Base-by-base conservation (phyloP, 208 protist genomes). In the Crithidia fasciculata region DNA sequence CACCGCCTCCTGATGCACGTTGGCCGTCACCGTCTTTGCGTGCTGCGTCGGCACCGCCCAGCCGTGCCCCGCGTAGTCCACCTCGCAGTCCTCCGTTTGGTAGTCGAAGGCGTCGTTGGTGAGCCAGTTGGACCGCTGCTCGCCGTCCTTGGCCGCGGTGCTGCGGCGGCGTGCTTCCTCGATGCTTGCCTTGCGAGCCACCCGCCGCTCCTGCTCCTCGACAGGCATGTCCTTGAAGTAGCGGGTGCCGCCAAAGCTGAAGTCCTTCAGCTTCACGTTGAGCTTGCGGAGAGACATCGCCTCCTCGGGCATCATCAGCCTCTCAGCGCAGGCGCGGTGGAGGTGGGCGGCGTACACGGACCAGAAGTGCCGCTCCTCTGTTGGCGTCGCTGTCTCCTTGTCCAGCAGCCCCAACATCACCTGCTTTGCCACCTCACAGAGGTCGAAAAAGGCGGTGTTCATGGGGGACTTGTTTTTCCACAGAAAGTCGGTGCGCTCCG, bases 251-350 rank as follows among this genome's bases (percentile, higher is more conserved):
- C 94, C 94, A 88, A 96, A 96, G 63, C 83, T 82, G 73, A 87
- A 97, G 76, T 97, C 94, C 72, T 95, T 96, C 49, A 97, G 63
- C 76, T 97, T 97, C 8, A 97, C 88, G 58, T 96, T 96, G 2
- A 97, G 78, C 64, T 97, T 97, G 19, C 64, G 76, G 63, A 97
- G 76, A 7, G 89, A 83, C 59, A 97, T 89, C 15, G 89, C 85
- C 10, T 87, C 82, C 5, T 18, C 28, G 9, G 88, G 90, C 85
- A 96, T 93, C 41, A 75, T 41, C 37, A 94, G 80, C 74, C 90
- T 84, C 18, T 80, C 67, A 16, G 70, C 59, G 66, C 82, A 92
- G 4, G 81, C 68, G 6, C 67, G 39, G 70, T 80, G 72, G 16
- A 96, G 69, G 80, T 96, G 87, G 8, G 79, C 57, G 39, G 85